Conservation (phyloP, 257 asterid genomes). For the Nicotiana tomentosiformis region DNA sequence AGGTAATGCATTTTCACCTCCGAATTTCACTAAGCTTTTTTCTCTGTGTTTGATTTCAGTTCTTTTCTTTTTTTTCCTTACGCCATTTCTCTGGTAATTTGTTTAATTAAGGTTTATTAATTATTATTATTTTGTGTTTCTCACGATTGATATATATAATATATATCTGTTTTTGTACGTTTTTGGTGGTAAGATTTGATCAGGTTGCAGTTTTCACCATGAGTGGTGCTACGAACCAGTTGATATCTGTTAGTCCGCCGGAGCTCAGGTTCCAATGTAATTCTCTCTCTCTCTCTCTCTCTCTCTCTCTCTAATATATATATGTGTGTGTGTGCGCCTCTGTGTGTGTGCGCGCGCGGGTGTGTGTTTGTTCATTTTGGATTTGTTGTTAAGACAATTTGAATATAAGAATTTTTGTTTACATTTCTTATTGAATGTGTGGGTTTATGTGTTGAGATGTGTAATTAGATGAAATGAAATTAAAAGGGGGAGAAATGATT, state of each 20-base stretch:
- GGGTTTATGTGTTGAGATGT: not conserved
- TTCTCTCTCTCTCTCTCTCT: not conserved
- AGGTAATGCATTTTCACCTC: not conserved
- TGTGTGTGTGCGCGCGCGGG: too few relatives aligned
- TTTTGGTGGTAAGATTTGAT: not conserved
- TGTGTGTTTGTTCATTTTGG: not conserved
- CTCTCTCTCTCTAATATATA: too few relatives aligned
- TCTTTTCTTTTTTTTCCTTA: not conserved
- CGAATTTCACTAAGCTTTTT: not conserved
- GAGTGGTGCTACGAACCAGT: slow-evolving; percentile 40
- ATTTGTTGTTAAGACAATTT: not conserved
- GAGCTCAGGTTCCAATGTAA: slow-evolving; percentile 76
- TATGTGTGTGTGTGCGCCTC: too few relatives aligned
- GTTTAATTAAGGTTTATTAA: not conserved
- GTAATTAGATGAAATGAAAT: not conserved
- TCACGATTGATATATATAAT: not conserved
- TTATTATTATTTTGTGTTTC: not conserved
- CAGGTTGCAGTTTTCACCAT: slow-evolving; percentile 19
- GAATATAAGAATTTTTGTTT: not conserved
- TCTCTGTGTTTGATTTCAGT: not conserved
- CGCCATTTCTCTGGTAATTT: not conserved
- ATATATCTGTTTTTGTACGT: not conserved
- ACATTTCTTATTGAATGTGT: not conserved
- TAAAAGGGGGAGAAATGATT: not conserved
- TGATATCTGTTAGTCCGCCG: slow-evolving; percentile 61